Conservation (phyloP, 176 grass and related monocot genomes). For the Triticum turgidum region DNA sequence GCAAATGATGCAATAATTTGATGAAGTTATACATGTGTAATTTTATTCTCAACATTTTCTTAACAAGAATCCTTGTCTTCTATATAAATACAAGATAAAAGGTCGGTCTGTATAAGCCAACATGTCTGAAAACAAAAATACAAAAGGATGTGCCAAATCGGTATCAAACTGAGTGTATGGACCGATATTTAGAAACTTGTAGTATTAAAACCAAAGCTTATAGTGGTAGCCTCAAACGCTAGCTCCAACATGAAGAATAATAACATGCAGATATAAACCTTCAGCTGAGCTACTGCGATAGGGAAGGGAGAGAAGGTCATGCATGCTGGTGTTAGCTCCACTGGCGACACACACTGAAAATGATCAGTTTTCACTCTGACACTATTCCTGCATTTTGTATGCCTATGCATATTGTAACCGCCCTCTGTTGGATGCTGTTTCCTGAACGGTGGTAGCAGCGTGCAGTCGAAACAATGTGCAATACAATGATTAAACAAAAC, state of each 20-base stretch:
- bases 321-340: neutral
- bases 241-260: no score
- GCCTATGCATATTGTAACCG: no score
- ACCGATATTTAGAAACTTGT: no score
- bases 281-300: neutral
- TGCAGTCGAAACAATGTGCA: neutral
- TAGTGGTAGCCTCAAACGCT: no score
- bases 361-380: neutral
- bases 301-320: neutral
- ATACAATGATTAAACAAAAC: neutral
- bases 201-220: no score
- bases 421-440: neutral
- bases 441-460: neutral
- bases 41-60: neutral
- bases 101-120: no score
- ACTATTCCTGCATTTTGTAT: neutral
- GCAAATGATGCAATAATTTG: neutral
- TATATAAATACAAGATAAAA: neutral
- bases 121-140: no score
- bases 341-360: neutral
- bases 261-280: no score
- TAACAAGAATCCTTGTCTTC: neutral
- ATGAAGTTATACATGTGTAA: neutral
- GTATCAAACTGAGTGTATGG: no score
- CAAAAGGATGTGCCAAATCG: no score